phyloP scores from a whole-genome alignment of 2,329 filamentous ascomycete genomes.

The Clathrospora elynae region DNA sequence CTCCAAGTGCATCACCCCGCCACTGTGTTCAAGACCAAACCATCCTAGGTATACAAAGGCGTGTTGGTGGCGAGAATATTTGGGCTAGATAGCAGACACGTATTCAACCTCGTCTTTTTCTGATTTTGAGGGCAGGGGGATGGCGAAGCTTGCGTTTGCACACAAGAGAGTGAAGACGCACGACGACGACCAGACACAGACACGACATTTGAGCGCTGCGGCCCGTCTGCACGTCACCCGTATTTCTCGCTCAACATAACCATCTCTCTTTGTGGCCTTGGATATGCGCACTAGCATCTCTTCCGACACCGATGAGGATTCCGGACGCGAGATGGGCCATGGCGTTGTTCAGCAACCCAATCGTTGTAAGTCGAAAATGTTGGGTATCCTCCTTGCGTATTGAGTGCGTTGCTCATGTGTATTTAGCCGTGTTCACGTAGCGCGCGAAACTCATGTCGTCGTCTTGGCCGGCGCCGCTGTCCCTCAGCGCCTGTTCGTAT shows the following conservation, averaged over 20 bases:
- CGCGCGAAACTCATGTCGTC: slow-evolving; percentile 59
- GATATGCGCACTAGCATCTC: slow-evolving; percentile 12
- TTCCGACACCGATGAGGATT: slow-evolving; percentile 17
- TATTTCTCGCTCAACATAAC: slow-evolving; percentile 10
- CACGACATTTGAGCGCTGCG: slow-evolving; percentile 10
- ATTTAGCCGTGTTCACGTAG: slow-evolving; percentile 51
- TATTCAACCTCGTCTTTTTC: background rate
- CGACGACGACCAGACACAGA: slow-evolving; percentile 7
- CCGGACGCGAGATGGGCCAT: slow-evolving; percentile 17
- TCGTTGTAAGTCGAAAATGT: slow-evolving; percentile 1
- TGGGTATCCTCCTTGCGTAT: slow-evolving; percentile 16
- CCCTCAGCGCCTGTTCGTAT: slow-evolving; percentile 75
- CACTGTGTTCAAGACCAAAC: slow-evolving; percentile 29
- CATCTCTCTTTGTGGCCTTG: slow-evolving; percentile 5
- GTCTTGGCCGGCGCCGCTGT: slow-evolving; percentile 49
- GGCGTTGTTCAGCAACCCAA: slow-evolving; percentile 1
- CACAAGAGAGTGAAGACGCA: background rate
- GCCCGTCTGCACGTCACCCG: slow-evolving; percentile 10
- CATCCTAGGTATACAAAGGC: background rate
- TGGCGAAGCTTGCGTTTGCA: background rate
- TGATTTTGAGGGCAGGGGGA: background rate
- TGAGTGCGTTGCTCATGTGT: slow-evolving; percentile 31
- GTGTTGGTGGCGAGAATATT: background rate
- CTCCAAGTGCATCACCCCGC: slow-evolving; percentile 13
- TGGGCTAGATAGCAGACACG: slow-evolving; percentile 1